Evolutionary conservation across 2,329 filamentous ascomycete genomes (phyloP).

Genomic region (Colletotrichum sidae): DNA sequence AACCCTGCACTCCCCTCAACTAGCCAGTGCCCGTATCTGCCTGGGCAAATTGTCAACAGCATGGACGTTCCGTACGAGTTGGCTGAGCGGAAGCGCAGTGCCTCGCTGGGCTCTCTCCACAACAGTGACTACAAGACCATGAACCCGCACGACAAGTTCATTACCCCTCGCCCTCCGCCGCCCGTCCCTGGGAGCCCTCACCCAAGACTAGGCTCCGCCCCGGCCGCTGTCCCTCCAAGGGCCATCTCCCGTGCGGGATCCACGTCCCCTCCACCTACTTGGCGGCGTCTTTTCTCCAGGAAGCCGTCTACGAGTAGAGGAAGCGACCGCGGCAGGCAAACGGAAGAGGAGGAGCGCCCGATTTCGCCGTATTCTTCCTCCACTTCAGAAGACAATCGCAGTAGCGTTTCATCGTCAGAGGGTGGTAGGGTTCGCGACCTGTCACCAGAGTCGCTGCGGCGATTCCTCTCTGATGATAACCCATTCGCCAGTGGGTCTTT

Average conservation of each 20-base stretch:
- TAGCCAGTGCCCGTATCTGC: slow-evolving; percentile 84
- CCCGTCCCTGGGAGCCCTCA: slow-evolving; percentile 55
- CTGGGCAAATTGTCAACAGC: slow-evolving; percentile 88
- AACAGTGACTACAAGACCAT: slow-evolving; percentile 76
- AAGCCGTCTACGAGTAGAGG: slow-evolving; percentile 49
- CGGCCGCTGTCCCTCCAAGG: slow-evolving; percentile 41
- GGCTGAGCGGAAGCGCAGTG: slow-evolving; percentile 69
- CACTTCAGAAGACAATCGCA: slow-evolving; percentile 44
- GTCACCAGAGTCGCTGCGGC: slow-evolving; percentile 66
- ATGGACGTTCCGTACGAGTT: slow-evolving; percentile 82
- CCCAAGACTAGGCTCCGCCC: slow-evolving; percentile 48
- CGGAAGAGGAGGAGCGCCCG: slow-evolving; percentile 43
- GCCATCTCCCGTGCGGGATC: slow-evolving; percentile 53
- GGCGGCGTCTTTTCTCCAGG: slow-evolving; percentile 64
- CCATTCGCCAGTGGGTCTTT: slow-evolving; percentile 40
- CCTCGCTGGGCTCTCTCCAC: slow-evolving; percentile 71
- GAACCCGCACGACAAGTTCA: slow-evolving; percentile 81
- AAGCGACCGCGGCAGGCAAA: slow-evolving; percentile 48
- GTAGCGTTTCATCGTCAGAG: slow-evolving; percentile 52
- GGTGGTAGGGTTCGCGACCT: slow-evolving; percentile 62
- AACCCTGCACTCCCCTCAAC: slow-evolving; percentile 80
- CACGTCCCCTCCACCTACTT: slow-evolving; percentile 61
- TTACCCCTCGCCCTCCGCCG: slow-evolving; percentile 68
- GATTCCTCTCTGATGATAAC: slow-evolving; percentile 62
- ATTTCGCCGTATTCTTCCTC: slow-evolving; percentile 40